Percentiles rank a stretch among this genome's conserved stretches.
Conservation (phyloP, 1,139 yeast genomes). For the Yamadazyma aaseri region DNA sequence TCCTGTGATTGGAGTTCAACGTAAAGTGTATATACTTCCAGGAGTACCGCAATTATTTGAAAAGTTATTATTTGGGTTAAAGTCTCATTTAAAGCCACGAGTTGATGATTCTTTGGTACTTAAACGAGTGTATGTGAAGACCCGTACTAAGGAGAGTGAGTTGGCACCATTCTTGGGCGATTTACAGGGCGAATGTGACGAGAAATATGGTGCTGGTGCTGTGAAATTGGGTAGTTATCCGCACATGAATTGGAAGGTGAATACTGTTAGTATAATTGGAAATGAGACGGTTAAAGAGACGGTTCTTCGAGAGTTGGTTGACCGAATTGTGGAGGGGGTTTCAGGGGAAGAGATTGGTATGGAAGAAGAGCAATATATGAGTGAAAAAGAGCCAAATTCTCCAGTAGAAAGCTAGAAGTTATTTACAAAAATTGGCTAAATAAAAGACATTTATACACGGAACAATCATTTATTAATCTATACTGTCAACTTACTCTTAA, state of each 20-base stretch:
- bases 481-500: constrained; percentile 51
- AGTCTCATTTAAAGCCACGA: constrained; percentile 25
- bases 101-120: constrained; percentile 24
- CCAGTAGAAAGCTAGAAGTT: neutral
- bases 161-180: constrained; percentile 62
- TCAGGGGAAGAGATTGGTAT: constrained; percentile 52
- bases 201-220: constrained; percentile 27
- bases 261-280: constrained; percentile 74
- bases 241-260: constrained; percentile 60
- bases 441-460: too few relatives aligned
- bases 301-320: constrained; percentile 45
- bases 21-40: constrained; percentile 69
- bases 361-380: constrained; percentile 49
- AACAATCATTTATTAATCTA: too few relatives aligned
- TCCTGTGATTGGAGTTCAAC: constrained; percentile 67
- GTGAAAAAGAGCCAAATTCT: constrained; percentile 14
- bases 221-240: constrained; percentile 85
- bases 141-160: constrained; percentile 59
- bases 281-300: constrained; percentile 32
- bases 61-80: constrained; percentile 39
- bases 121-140: constrained; percentile 59
- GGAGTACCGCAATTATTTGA: constrained; percentile 79
- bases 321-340: constrained; percentile 42
- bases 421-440: too few relatives aligned
- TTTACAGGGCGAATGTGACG: constrained; percentile 48